Percentiles rank a stretch among this genome's conserved stretches.
These are phyloP conservation scores for Diaporthe amygdali DNA, from an alignment of 2,329 filamentous ascomycete species.

Conservation along the genomic window DNA sequence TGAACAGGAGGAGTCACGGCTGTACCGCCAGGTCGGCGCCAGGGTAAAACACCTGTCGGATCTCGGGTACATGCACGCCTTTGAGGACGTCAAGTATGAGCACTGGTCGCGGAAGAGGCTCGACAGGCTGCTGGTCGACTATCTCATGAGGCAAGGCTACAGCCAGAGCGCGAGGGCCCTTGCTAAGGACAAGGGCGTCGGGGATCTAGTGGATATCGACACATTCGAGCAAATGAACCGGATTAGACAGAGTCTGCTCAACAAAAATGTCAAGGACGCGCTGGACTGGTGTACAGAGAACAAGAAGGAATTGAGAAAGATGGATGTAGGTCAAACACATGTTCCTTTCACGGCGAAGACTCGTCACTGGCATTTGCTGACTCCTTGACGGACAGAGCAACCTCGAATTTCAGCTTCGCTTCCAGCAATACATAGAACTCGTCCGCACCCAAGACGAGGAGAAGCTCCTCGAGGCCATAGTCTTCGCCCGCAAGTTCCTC, in stretches of 20 bases:
- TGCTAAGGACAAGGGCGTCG: conserved; percentile 76
- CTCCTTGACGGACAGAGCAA: conserved; percentile 60
- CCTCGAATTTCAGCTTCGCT: conserved; percentile 89
- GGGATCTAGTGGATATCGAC: conserved; percentile 84
- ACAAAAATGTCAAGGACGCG: conserved; percentile 76
- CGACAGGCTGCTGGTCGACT: conserved; percentile 89
- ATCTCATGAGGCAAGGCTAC: conserved; percentile 85
- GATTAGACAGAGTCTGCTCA: conserved; percentile 75
- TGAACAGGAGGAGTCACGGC: conserved; percentile 77
- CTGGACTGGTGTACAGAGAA: conserved; percentile 93
- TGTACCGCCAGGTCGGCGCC: conserved; percentile 78
- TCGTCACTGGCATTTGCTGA: background rate
- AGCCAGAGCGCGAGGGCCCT: conserved; percentile 76
- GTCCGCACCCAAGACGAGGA: conserved; percentile 69
- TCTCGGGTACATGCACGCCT: conserved; percentile 77
- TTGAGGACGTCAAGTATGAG: conserved; percentile 94
- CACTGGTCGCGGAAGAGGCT: conserved; percentile 83
- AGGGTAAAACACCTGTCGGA: conserved; percentile 82
- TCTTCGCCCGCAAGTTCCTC: conserved; percentile 83
- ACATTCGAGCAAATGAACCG: conserved; percentile 84
- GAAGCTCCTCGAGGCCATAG: conserved; percentile 77
- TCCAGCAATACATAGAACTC: conserved; percentile 95
- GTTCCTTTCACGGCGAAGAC: too few species aligned
- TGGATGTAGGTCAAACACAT: conserved; percentile 64
- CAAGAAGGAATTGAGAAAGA: conserved; percentile 88